A percentile compares a stretch with the other conserved stretches of the same genome.
Conservation (phyloP, 257 asterid species). For the Salvia rosmarinus region DNA sequence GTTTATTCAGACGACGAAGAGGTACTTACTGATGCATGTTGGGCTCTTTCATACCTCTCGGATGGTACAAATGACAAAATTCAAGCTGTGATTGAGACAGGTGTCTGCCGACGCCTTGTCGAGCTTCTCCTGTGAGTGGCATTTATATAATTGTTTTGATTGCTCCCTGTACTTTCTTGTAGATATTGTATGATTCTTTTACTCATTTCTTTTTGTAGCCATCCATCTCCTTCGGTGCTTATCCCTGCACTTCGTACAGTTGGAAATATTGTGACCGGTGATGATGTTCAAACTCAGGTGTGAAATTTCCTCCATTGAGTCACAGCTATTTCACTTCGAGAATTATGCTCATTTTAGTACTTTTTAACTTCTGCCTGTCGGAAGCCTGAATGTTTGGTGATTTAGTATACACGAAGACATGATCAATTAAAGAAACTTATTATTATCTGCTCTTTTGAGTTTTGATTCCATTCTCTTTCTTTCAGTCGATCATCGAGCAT, state of each 20-base stretch:
- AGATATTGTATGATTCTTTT: constrained; percentile 9
- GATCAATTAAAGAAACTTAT: not conserved
- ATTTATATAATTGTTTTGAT: constrained; percentile 16
- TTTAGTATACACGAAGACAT: constrained; percentile 1
- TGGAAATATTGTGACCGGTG: constrained; percentile 95
- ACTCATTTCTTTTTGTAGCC: constrained; percentile 49
- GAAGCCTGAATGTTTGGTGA: not conserved
- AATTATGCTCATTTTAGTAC: constrained; percentile 6
- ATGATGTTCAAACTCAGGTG: constrained; percentile 90
- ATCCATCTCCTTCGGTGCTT: constrained; percentile 92
- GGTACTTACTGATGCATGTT: constrained; percentile 95
- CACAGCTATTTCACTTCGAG: not conserved
- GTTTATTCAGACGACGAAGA: constrained; percentile 84
- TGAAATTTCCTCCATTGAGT: constrained; percentile 3
- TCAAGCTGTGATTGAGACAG: constrained; percentile 91
- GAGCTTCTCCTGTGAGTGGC: constrained; percentile 82
- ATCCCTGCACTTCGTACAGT: constrained; percentile 95
- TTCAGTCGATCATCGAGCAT: constrained; percentile 69
- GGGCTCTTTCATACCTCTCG: constrained; percentile 97
- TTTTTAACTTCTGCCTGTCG: constrained; percentile 10
- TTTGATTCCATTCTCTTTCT: constrained; percentile 23
- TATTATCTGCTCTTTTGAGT: constrained; percentile 20
- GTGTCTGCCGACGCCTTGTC: constrained; percentile 80
- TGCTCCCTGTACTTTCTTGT: not conserved
- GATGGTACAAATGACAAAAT: constrained; percentile 94